Evolutionary conservation across 768 basidiomycete species (phyloP).

Genomic region (Phylloporus sp.): DNA sequence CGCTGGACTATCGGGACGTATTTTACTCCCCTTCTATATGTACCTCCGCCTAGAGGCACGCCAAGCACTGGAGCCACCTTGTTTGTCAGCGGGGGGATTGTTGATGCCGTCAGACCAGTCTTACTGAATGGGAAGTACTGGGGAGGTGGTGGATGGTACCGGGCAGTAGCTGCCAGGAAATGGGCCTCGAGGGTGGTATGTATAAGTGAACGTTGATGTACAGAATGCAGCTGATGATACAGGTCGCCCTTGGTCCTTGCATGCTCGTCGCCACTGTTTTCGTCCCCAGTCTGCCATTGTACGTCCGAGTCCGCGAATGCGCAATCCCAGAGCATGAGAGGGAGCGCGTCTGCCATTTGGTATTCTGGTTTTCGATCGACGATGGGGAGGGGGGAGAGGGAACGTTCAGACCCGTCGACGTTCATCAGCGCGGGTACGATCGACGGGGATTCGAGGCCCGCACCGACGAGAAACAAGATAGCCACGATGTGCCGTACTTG

Average conservation of each 20-base stretch:
- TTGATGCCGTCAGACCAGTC: conserved; percentile 19
- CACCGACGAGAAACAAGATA: conserved; percentile 81
- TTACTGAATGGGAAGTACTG: conserved; percentile 34
- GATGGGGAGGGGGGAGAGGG: conserved; percentile 35
- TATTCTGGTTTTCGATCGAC: conserved; percentile 80
- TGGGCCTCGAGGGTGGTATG: conserved; percentile 59
- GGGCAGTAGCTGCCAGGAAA: conserved; percentile 54
- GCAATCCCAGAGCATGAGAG: conserved; percentile 90
- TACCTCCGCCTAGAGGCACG: conserved; percentile 71
- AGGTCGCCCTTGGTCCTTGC: conserved; percentile 35
- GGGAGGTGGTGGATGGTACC: conserved; percentile 43
- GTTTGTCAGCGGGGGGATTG: conserved; percentile 14
- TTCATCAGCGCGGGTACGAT: conserved; percentile 74
- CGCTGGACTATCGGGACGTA: conserved; percentile 67
- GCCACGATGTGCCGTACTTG: conserved; percentile 96
- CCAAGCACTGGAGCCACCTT: conserved; percentile 32
- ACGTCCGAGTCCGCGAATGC: conserved; percentile 63
- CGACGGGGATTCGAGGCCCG: conserved; percentile 67
- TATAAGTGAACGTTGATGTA: conserved; percentile 57
- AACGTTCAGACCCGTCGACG: conserved; percentile 36
- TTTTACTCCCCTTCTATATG: conserved; percentile 50
- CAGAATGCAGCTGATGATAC: conserved; percentile 48
- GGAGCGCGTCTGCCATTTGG: conserved; percentile 89
- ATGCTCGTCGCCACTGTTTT: conserved; percentile 21
- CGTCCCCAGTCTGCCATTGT: conserved; percentile 62